Percentiles rank a stretch among this genome's conserved stretches.
Conservation (phyloP, 768 basidiomycete genomes). For the Pleurotus ostreatus region DNA sequence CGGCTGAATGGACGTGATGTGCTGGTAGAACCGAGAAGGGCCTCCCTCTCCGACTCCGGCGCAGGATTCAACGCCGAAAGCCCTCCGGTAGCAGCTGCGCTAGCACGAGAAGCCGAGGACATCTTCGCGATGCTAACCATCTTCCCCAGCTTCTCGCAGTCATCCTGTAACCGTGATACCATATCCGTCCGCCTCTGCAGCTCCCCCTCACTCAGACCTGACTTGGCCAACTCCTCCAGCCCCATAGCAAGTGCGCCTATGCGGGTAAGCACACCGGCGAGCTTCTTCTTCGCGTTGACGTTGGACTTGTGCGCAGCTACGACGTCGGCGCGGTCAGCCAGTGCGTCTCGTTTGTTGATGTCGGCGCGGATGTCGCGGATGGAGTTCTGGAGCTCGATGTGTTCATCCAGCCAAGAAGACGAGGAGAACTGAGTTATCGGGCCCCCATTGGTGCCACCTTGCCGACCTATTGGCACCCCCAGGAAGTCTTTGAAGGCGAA, state of each 20-base stretch:
- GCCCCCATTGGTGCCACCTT: constrained; percentile 26
- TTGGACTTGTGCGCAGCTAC: constrained; percentile 72
- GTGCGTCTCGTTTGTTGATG: constrained; percentile 83
- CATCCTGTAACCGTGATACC: constrained; percentile 84
- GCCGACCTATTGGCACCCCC: constrained; percentile 68
- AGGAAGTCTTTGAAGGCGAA: constrained; percentile 85
- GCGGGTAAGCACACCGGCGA: constrained; percentile 74
- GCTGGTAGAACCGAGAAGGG: constrained; percentile 49
- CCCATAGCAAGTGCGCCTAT: constrained; percentile 69
- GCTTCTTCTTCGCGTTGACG: constrained; percentile 81
- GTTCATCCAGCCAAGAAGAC: constrained; percentile 88
- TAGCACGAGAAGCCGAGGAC: constrained; percentile 29
- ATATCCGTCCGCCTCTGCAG: constrained; percentile 84
- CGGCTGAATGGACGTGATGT: constrained; percentile 51
- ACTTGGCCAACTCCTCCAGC: constrained; percentile 56
- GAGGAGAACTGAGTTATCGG: constrained; percentile 57
- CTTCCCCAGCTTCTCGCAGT: constrained; percentile 82
- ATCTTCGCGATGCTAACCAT: constrained; percentile 78
- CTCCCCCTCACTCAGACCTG: constrained; percentile 89
- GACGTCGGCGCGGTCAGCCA: constrained; percentile 72
- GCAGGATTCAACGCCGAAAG: constrained; percentile 36
- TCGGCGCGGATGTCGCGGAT: constrained; percentile 82
- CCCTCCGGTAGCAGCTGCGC: constrained; percentile 15
- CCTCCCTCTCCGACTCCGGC: constrained; percentile 58
- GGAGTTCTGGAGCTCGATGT: constrained; percentile 68